These are phyloP conservation scores for Melastoma candidum DNA, from an alignment of 441 rosid species.

Conservation along the genomic window DNA sequence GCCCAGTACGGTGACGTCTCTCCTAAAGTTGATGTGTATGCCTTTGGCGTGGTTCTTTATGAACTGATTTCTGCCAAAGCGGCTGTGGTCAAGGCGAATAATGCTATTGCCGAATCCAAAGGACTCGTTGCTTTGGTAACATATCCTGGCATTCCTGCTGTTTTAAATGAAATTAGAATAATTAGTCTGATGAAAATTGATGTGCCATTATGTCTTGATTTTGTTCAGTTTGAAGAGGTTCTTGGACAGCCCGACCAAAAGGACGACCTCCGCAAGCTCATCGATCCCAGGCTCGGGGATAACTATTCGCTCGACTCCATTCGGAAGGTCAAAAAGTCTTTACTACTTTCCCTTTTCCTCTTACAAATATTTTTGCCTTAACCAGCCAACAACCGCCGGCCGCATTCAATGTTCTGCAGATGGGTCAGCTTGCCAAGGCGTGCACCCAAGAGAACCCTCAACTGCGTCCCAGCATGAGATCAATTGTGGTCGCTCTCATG, in stretches of 20 bases:
- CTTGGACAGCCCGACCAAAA: conserved; percentile 46
- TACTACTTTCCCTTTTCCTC: no score
- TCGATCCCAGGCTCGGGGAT: conserved; percentile 74
- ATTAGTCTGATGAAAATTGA: background rate
- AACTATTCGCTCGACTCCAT: conserved; percentile 60
- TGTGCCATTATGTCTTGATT: no score
- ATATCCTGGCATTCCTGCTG: conserved; percentile 12
- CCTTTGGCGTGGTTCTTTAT: conserved; percentile 91
- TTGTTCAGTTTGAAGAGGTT: conserved; percentile 60
- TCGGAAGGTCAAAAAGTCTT: conserved; percentile 39
- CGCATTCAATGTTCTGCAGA: conserved; percentile 27
- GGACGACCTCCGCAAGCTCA: conserved; percentile 45
- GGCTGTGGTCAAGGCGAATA: conserved; percentile 57
- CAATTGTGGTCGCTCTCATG: conserved; percentile 76
- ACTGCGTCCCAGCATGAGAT: conserved; percentile 75
- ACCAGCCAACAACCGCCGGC: background rate
- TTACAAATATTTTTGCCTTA: no score
- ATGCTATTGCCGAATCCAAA: conserved; percentile 44
- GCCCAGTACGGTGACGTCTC: conserved; percentile 92
- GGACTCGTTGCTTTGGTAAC: conserved; percentile 88
- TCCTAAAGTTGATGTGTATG: conserved; percentile 86
- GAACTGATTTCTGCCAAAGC: conserved; percentile 92
- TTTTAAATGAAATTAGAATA: background rate
- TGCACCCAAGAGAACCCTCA: conserved; percentile 80
- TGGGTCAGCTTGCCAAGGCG: conserved; percentile 77